Base-by-base conservation (phyloP, 2,329 filamentous ascomycete species). In the Scortechinia acanthostroma region DNA sequence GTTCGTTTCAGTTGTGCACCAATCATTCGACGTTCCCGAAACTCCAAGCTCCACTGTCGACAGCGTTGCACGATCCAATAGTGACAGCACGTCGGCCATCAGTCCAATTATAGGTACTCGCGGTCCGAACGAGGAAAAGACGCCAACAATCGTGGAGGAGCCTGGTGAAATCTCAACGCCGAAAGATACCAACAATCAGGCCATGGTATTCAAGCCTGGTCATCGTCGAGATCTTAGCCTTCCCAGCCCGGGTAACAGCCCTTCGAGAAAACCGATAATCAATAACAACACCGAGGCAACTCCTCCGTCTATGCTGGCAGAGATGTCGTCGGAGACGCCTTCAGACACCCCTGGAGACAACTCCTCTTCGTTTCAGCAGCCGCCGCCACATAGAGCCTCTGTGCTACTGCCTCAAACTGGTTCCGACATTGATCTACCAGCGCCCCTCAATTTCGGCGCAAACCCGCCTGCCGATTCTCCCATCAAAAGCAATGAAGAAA, bases 21-120 rank as follows among this genome's bases (percentile, higher is more conserved):
- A 40, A 19, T 13, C 35, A 13, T 40, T 40, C 17, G 35, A 40
- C 35, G 35, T 40, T 40, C 35, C 35, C 17, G 35, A 40, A 19
- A 40, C 35, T 15, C 35, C 6, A 10, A 40, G 17, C 17, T 40
- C 35, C 35, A 19, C 35, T 19, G 35, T 6, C 20, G 35, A 19
- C 35, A 40, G 10, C 20, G 35, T 40, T 10, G 10, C 35, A 17
- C 35, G 35, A 19, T 13, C 35, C 17, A 40, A 40, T 17, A 40
- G 35, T 19, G 35, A 10, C 6, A 19, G 35, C 6, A 40, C 35
- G 20, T 40, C 35, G 10, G 35, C 10, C 6, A 19, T 40, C 17
- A 40, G 35, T 19, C 35, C 35, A 10, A 40, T 40, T 19, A 40
- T 40, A 13, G 10, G 10, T n/a, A 30, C 10, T n/a, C 25, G 25